These are phyloP conservation scores for Psilocybe cubensis DNA, from an alignment of 768 basidiomycete species.

Conservation along the genomic window DNA sequence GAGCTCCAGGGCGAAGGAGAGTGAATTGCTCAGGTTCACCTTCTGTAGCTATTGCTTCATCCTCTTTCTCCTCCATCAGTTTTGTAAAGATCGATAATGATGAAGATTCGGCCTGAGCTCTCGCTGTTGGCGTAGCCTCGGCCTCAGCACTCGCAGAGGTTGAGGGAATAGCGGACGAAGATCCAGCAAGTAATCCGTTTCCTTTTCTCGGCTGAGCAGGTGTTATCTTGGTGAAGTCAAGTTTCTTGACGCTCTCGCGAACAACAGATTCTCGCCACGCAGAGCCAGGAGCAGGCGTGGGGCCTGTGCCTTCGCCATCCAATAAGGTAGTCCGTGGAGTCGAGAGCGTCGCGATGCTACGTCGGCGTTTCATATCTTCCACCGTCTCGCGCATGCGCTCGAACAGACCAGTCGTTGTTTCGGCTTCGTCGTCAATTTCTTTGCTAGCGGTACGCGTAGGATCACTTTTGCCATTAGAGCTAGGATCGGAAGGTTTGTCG, in stretches of 20 bases:
- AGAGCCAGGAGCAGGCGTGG: neutral
- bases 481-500: neutral
- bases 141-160: neutral
- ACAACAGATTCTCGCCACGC: neutral
- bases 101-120: neutral
- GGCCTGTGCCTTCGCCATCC: neutral
- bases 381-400: conserved; percentile 55
- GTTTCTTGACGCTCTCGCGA: conserved; percentile 20
- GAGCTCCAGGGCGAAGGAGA: conserved; percentile 22
- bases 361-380: conserved; percentile 48
- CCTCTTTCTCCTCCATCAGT: neutral
- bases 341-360: conserved; percentile 33
- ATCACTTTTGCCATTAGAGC: neutral
- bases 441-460: neutral
- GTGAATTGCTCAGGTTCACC: conserved; percentile 21
- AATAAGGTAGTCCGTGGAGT: conserved; percentile 6
- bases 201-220: conserved; percentile 4
- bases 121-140: neutral
- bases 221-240: conserved; percentile 25
- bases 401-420: conserved; percentile 43
- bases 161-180: too few relatives aligned
- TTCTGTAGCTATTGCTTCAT: neutral
- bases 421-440: conserved; percentile 26
- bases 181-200: neutral
- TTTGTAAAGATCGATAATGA: neutral